Evolutionary conservation across 257 asterid genomes (phyloP), one percentile per base, ranked within the genome.

Genomic region (Forsythia suspensa): DNA sequence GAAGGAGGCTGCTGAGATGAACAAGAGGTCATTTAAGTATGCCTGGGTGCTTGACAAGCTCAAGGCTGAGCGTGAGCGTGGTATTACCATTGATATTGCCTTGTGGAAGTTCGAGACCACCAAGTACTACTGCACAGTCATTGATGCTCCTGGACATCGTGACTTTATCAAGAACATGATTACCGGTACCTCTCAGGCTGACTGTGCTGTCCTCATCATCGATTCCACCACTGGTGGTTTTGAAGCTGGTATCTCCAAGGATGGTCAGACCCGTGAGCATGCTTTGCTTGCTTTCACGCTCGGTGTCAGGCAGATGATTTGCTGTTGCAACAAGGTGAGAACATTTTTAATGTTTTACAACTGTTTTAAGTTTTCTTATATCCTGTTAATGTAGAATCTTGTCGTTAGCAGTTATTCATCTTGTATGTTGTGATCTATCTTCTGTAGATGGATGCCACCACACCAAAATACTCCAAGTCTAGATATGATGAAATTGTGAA

Each of bases 361-460:
- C 18, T 38, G 4, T 52, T 5, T 0, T 24, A n/a, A 7, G 4
- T 38, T 20, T 9, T 11, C 12, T n/a, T 38, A 1, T n/a, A 29
- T 0, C 18, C 6, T 68, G 3, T 66, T 63, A 8, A 5, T 12
- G 6, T 29, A 10, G 29, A 67, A 13, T 15, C 4, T 21, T 24
- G 9, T 29, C 10, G 2, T 3, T 46, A 2, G 44, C 13, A 1
- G 51, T 44, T 73, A 20, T 0, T 59, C 8, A 29, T 41, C 52
- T 12, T 11, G 44, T 73, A 20, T 44, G 7, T n/a, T 76, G 67
- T 24, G 13, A 18, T 41, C 9, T 15, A 43, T 20, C 15, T 69
- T 75, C 21, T 71, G 69, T 74, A 89, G 93, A 89, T 89, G 93
- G 93, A 89, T 70, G 93, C 93, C 55, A 89, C 91, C 76, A 89